These are phyloP conservation scores for Adansonia madagascariensis DNA, from an alignment of 441 rosid species.

Conservation along the genomic window DNA sequence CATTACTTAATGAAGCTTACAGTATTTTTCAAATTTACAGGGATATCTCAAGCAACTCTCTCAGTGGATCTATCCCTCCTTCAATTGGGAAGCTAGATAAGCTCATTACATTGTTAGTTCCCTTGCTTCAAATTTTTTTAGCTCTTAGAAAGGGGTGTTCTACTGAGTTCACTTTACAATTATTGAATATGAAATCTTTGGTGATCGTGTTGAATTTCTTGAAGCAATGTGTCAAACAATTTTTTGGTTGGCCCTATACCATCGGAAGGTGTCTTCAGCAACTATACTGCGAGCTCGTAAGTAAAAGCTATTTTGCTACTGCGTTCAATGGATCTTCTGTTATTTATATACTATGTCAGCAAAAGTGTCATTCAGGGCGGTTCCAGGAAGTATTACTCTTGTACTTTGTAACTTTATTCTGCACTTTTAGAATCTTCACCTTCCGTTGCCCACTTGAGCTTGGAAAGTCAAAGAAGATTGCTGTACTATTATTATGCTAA, in stretches of 20 bases:
- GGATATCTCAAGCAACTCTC: conserved; percentile 84
- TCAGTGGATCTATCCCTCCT: conserved; percentile 75
- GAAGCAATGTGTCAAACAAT: conserved; percentile 88
- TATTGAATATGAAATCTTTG: conserved; percentile 18
- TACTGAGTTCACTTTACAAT: conserved; percentile 14
- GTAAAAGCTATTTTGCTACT: conserved; percentile 32
- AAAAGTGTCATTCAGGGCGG: conserved; percentile 4
- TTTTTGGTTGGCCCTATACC: conserved; percentile 88
- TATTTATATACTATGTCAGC: conserved; percentile 6
- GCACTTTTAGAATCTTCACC: conserved; percentile 14
- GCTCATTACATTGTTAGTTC: conserved; percentile 70
- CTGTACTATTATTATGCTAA: conserved; percentile 24
- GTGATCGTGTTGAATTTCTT: conserved; percentile 29
- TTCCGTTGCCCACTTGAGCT: neutral
- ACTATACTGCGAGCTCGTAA: conserved; percentile 77
- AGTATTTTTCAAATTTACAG: conserved; percentile 39
- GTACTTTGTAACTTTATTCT: neutral
- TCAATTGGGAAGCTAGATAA: conserved; percentile 73
- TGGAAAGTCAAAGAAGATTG: conserved; percentile 17
- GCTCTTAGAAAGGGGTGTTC: conserved; percentile 1
- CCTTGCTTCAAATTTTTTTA: conserved; percentile 30
- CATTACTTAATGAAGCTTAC: conserved; percentile 18
- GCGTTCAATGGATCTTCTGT: neutral
- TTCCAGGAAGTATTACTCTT: neutral
- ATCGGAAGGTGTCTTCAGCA: conserved; percentile 68